Percentiles rank a stretch among this genome's conserved stretches.
These are phyloP conservation scores for Hyparrhenia diplandra DNA, from an alignment of 176 grass and related monocot genomes.

Conservation along the genomic window DNA sequence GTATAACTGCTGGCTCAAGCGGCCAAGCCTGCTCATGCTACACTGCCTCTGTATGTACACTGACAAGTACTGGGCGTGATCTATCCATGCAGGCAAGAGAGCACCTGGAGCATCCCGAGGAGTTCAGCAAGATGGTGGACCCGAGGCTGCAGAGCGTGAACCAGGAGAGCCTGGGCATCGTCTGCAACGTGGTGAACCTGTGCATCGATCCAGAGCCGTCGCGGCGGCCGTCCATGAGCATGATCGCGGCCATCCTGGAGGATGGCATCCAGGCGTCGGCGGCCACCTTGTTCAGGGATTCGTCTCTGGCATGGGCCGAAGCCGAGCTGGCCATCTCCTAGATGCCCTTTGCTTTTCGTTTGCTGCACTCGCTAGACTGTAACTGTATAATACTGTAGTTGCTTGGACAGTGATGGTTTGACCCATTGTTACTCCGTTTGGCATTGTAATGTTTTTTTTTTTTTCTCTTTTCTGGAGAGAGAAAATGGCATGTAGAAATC, in stretches of 20 bases:
- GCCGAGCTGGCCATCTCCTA: slow-evolving; percentile 67
- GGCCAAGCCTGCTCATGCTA: not conserved
- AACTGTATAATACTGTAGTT: too few relatives aligned
- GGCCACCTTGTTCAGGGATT: slow-evolving; percentile 51
- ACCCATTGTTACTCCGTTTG: not conserved
- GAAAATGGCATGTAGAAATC: not conserved
- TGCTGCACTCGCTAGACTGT: not conserved
- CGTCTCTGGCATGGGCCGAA: slow-evolving; percentile 83
- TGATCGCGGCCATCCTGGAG: slow-evolving; percentile 73
- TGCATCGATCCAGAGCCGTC: slow-evolving; percentile 71
- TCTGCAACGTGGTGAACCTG: slow-evolving; percentile 80
- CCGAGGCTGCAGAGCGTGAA: slow-evolving; percentile 51
- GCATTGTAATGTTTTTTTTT: not conserved
- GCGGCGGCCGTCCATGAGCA: slow-evolving; percentile 82
- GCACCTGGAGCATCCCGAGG: slow-evolving; percentile 55
- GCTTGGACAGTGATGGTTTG: not conserved
- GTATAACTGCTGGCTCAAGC: slow-evolving; percentile 40
- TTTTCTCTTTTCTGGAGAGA: not conserved
- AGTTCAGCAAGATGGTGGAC: slow-evolving; percentile 59
- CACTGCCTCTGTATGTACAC: not conserved
- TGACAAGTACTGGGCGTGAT: not conserved
- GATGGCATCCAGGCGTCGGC: slow-evolving; percentile 68
- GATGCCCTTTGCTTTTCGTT: not conserved
- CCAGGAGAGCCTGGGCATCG: slow-evolving; percentile 59
- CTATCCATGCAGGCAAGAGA: slow-evolving; percentile 50